A percentile compares a stretch with the other conserved stretches of the same genome.
phyloP scores from a whole-genome alignment of 441 rosid genomes.

The Raphanus hybrid region DNA sequence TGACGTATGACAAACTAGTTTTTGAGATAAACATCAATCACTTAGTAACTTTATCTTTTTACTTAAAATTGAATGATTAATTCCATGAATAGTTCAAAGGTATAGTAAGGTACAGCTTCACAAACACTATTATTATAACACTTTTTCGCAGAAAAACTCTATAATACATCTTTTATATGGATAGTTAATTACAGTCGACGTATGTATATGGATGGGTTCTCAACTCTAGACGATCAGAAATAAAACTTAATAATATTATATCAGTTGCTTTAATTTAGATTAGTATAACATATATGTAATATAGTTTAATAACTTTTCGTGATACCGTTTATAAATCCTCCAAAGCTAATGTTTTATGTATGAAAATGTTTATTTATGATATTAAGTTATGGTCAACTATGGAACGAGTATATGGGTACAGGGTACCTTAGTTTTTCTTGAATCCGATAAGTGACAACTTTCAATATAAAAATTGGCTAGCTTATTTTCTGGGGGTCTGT shows the following conservation, averaged over 20 bases:
- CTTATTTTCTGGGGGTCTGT: conserved; percentile 51
- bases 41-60: conserved; percentile 6
- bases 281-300: not conserved
- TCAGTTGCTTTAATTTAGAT: too few species aligned
- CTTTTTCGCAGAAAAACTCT: not conserved
- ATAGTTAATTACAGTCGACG: not conserved
- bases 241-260: not conserved
- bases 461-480: not conserved
- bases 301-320: not conserved
- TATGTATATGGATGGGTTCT: too few species aligned
- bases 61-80: not conserved
- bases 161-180: not conserved
- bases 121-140: not conserved
- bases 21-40: conserved; percentile 34
- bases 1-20: conserved; percentile 24
- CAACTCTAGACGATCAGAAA: not conserved
- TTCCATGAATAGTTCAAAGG: conserved; percentile 17
- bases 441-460: not conserved
- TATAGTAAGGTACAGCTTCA: not conserved
- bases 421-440: too few species aligned
- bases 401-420: too few species aligned
- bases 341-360: not conserved
- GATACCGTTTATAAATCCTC: not conserved
- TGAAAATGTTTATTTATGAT: not conserved
- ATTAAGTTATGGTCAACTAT: not conserved